phyloP scores from a whole-genome alignment of 78 protist genomes.

The Protostelium mycophagum region DNA sequence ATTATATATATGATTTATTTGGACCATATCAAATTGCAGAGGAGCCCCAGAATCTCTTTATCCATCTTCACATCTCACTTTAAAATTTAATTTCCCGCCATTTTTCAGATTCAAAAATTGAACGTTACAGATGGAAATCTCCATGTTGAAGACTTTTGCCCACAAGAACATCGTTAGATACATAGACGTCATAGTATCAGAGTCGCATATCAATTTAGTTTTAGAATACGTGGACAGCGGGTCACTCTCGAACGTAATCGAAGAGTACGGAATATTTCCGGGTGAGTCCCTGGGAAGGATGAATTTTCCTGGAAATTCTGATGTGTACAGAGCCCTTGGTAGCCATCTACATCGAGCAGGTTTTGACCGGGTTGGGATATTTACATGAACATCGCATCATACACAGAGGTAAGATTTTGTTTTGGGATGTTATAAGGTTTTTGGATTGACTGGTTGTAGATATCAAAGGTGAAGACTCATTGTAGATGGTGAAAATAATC shows the following conservation, averaged over 20 bases:
- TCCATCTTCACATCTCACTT: too few relatives aligned
- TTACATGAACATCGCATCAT: conserved; percentile 39
- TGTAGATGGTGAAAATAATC: too few relatives aligned
- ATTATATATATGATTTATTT: too few relatives aligned
- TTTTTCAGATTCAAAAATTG: not conserved
- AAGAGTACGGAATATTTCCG: conserved; percentile 42
- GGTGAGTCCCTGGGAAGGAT: conserved; percentile 9
- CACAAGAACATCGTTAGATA: conserved; percentile 55
- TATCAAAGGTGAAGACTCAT: conserved; percentile 78
- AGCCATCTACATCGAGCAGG: conserved; percentile 36
- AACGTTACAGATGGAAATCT: not conserved
- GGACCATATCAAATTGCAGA: too few relatives aligned
- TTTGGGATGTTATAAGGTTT: too few relatives aligned
- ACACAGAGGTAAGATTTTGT: conserved; percentile 10
- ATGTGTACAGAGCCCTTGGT: not conserved
- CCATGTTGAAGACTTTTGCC: not conserved
- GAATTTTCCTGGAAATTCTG: not conserved
- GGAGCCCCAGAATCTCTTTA: too few relatives aligned
- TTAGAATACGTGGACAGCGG: conserved; percentile 63
- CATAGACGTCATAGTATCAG: conserved; percentile 33
- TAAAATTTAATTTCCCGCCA: not conserved
- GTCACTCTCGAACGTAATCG: conserved; percentile 30
- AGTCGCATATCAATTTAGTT: conserved; percentile 37
- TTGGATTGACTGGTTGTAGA: conserved; percentile 11
- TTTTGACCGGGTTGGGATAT: conserved; percentile 39